A percentile compares a stretch with the other conserved stretches of the same genome.
Conservation (phyloP, 306 rosid genomes). For the Malus sylvestris region DNA sequence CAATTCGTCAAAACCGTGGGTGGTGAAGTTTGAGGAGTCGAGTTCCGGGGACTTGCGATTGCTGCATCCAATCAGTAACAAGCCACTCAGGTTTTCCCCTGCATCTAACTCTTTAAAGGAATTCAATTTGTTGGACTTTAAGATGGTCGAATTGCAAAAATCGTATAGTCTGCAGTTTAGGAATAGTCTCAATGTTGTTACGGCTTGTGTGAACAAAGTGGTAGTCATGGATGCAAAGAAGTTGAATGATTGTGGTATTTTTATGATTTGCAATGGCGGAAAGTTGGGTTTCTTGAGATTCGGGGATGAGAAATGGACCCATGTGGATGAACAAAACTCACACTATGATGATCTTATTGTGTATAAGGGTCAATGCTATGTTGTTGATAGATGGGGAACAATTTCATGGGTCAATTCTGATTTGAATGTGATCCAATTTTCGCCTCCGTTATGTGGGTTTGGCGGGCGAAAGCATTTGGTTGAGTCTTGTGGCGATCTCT, state of each 20-base stretch:
- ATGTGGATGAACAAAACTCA: slow-evolving; percentile 2
- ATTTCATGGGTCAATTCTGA: slow-evolving; percentile 25
- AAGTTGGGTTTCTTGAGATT: slow-evolving; percentile 1
- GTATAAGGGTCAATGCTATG: slow-evolving; percentile 25
- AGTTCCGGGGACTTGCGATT: slow-evolving; percentile 9
- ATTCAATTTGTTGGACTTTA: slow-evolving; percentile 23
- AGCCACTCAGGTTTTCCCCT: slow-evolving; percentile 4
- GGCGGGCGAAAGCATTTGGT: slow-evolving; percentile 28
- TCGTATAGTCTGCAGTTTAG: slow-evolving; percentile 17
- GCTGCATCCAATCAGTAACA: slow-evolving; percentile 31
- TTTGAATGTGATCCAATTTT: slow-evolving; percentile 22
- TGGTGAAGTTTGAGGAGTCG: slow-evolving; percentile 32
- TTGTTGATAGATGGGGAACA: slow-evolving; percentile 27
- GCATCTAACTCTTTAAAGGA: neutral
- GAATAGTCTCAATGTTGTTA: neutral
- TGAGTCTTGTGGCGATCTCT: slow-evolving; percentile 29
- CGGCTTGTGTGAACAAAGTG: slow-evolving; percentile 9
- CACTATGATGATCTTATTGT: slow-evolving; percentile 25
- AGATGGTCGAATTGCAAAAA: slow-evolving; percentile 29
- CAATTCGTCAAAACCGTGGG: neutral
- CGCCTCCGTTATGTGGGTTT: slow-evolving; percentile 8
- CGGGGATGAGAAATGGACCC: slow-evolving; percentile 8
- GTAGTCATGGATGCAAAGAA: neutral
- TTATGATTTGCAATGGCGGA: slow-evolving; percentile 10
- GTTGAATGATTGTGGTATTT: neutral